Conservation (phyloP, 805 yeast species). For the Clavispora vitiphila region DNA sequence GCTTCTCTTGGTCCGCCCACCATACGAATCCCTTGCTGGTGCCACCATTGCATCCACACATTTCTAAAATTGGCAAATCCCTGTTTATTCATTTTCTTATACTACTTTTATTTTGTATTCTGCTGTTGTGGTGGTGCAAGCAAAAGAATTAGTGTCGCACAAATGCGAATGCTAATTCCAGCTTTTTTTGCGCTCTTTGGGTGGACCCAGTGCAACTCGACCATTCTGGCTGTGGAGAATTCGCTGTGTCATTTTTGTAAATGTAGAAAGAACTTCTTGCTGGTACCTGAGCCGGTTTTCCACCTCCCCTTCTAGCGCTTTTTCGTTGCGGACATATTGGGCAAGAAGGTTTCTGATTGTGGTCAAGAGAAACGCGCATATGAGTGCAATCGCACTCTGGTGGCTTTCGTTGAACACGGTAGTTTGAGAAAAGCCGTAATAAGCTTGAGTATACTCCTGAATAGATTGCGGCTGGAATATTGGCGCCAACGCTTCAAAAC, state of each 20-base stretch:
- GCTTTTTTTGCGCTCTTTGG: not conserved
- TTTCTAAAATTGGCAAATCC: not conserved
- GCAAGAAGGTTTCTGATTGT: slow-evolving; percentile 7
- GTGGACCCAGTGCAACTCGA: not conserved
- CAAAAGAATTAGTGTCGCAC: not conserved
- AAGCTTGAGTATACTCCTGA: slow-evolving; percentile 7
- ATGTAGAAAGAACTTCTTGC: slow-evolving; percentile 10
- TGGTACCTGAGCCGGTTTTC: slow-evolving; percentile 10
- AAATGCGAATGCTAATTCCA: not conserved
- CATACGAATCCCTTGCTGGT: not conserved
- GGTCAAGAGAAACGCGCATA: slow-evolving; percentile 8
- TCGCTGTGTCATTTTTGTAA: slow-evolving; percentile 5
- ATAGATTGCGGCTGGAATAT: slow-evolving; percentile 10
- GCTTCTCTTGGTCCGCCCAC: not conserved
- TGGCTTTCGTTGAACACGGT: slow-evolving; percentile 2
- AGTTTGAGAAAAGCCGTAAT: slow-evolving; percentile 5
- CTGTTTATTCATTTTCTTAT: not conserved
- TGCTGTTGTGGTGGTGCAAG: not conserved
- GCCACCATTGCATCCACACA: not conserved
- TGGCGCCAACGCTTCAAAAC: slow-evolving; percentile 8
- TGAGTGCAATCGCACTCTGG: slow-evolving; percentile 2
- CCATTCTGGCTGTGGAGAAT: not conserved
- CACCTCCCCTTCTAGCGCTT: slow-evolving; percentile 9
- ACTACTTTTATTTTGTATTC: not conserved
- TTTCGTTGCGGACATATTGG: slow-evolving; percentile 9